Conservation (phyloP, 2,329 filamentous ascomycete species). For the Sclerotinia glacialis region DNA sequence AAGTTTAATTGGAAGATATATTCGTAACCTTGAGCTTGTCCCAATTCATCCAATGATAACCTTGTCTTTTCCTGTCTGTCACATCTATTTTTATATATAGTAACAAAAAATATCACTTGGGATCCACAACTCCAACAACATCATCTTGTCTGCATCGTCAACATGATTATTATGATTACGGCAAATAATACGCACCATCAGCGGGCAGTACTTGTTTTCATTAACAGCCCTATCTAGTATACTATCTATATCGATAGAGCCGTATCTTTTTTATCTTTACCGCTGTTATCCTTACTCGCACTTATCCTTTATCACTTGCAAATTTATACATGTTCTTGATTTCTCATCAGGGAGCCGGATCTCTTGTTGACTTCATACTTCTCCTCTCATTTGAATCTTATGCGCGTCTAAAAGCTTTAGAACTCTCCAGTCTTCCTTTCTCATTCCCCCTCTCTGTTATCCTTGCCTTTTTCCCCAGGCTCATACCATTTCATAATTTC, state of each 20-base stretch:
- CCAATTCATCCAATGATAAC: not conserved
- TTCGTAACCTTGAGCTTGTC: not conserved
- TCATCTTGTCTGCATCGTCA: not conserved
- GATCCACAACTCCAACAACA: slow-evolving; percentile 17
- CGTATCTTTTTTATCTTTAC: not conserved
- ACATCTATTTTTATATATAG: slow-evolving; percentile 18
- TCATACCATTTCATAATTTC: slow-evolving; percentile 5
- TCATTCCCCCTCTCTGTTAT: not conserved
- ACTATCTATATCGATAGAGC: too few relatives aligned
- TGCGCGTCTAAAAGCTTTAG: slow-evolving; percentile 2
- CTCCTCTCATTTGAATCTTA: not conserved
- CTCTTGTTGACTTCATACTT: slow-evolving; percentile 7
- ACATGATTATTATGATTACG: slow-evolving; percentile 12
- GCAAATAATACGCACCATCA: not conserved
- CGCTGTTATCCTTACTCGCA: not conserved
- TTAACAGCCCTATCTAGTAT: slow-evolving; percentile 10
- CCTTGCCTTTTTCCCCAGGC: slow-evolving; percentile 2
- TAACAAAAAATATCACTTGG: not conserved
- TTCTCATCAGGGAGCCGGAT: slow-evolving; percentile 17
- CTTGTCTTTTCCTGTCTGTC: not conserved
- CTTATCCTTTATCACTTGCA: not conserved
- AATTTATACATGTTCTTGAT: slow-evolving; percentile 11
- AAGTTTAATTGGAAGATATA: slow-evolving; percentile 5
- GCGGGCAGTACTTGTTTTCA: slow-evolving; percentile 8
- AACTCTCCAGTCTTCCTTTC: not conserved